phyloP scores from a whole-genome alignment of 768 basidiomycete species.

The Lepiota brunneoincarnata region DNA sequence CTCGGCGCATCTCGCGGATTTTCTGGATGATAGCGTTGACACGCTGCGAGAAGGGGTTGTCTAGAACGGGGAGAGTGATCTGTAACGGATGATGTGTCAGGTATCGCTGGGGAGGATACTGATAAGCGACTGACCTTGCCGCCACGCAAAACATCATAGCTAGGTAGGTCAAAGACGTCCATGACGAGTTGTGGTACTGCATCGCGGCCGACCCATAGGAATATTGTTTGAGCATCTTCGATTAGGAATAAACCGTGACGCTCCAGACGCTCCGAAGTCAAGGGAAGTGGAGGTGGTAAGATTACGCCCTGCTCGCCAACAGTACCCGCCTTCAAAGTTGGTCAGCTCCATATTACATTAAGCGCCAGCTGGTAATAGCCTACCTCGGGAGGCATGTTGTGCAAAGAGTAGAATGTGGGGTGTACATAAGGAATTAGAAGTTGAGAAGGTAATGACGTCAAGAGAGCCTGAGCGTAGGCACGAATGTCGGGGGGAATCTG shows the following conservation, averaged over 20 bases:
- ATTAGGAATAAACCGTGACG: slow-evolving; percentile 95
- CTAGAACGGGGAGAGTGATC: slow-evolving; percentile 87
- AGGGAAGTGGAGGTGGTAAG: slow-evolving; percentile 82
- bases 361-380: slow-evolving; percentile 15
- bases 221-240: slow-evolving; percentile 96
- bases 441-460: slow-evolving; percentile 91
- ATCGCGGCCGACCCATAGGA: slow-evolving; percentile 98
- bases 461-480: slow-evolving; percentile 89
- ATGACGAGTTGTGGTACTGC: slow-evolving; percentile 92
- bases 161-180: slow-evolving; percentile 92
- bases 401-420: slow-evolving; percentile 92
- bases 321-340: slow-evolving; percentile 68
- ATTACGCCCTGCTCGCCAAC: slow-evolving; percentile 88
- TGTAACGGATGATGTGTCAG: slow-evolving; percentile 26
- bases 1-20: slow-evolving; percentile 89
- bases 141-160: slow-evolving; percentile 84
- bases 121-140: slow-evolving; percentile 69
- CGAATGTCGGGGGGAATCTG: slow-evolving; percentile 97
- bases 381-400: slow-evolving; percentile 94
- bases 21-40: slow-evolving; percentile 93
- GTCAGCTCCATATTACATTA: slow-evolving; percentile 11
- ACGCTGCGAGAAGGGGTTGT: slow-evolving; percentile 94
- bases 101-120: not conserved
- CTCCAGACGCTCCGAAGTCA: slow-evolving; percentile 94
- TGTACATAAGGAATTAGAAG: slow-evolving; percentile 91